Base-by-base conservation (phyloP, 1,139 yeast species). In the Kluyveromyces marxianus region DNA sequence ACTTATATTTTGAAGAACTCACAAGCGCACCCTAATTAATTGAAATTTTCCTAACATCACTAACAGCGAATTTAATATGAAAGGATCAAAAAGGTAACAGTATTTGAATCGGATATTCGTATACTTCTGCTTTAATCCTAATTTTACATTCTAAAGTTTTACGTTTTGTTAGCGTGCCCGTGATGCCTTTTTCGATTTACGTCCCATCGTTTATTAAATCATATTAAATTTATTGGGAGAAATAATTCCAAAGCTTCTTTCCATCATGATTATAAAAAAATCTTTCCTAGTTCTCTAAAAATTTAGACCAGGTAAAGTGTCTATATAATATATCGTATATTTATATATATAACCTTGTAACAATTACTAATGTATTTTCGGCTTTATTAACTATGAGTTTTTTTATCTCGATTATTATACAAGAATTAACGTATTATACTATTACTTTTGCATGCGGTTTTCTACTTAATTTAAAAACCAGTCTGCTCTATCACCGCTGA, bases 401-500 rank as follows among this genome's bases (percentile, higher is more conserved):
- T 36, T 24, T 6, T 26, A 33, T 40, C 30, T n/a, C 21, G 21
- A 14, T 32, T 32, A 32, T 21, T 32, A 32, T 32, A 32, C 34
- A 32, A 10, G 34, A 7, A 29, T 14, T 14, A 14, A 14, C 21
- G 21, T 14, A 14, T 14, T 14, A 14, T 14, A 14, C 21, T 14
- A 14, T 14, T 14, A 34, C 32, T 29, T 37, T 41, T 35, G 7
- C 5, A n/a, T 25, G 5, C 4, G 8, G 7, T 35, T 14, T n/a
- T 10, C n/a, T n/a, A 35, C n/a, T 26, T 29, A 41, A 29, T 10
- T 42, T 28, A 46, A 24, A 39, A 46, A 25, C 48, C 48, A 24
- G 52, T 48, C 46, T 64, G 68, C 42, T 67, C 68, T 42, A 73
- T 62, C 31, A 66, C 69, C 47, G 72, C 76, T 5, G 78, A 74